Percentiles rank a stretch among this genome's conserved stretches.
Conservation (phyloP, 2,329 filamentous ascomycete genomes). For the Aspergillus unguis region DNA sequence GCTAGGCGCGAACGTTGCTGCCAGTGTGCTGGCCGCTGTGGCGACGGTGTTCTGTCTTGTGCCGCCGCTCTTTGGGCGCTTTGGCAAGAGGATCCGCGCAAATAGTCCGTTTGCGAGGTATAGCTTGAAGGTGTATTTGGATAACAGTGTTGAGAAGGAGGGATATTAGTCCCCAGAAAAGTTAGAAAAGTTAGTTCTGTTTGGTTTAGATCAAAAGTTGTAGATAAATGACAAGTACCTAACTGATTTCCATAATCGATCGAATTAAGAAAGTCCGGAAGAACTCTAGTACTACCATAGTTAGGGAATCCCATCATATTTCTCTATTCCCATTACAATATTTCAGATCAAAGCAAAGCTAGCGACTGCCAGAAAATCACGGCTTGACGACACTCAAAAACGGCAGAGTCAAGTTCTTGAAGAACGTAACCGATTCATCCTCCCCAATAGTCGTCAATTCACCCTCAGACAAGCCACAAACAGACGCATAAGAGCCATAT, state of each 20-base stretch:
- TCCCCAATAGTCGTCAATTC: slow-evolving; percentile 21
- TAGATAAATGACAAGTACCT: too few species aligned
- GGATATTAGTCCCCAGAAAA: background rate
- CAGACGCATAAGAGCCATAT: slow-evolving; percentile 48
- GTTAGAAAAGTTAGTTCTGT: too few species aligned
- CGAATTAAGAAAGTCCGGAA: too few species aligned
- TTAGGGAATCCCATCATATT: too few species aligned
- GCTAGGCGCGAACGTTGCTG: slow-evolving; percentile 39
- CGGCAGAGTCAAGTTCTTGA: slow-evolving; percentile 26
- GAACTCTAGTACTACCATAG: too few species aligned
- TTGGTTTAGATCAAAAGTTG: too few species aligned
- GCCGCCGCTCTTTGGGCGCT: slow-evolving; percentile 36
- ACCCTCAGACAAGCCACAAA: slow-evolving; percentile 19
- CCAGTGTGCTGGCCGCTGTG: slow-evolving; percentile 39
- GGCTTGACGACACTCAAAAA: slow-evolving; percentile 30
- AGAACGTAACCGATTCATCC: slow-evolving; percentile 26
- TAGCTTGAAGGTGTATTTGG: slow-evolving; percentile 21
- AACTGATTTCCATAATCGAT: too few species aligned
- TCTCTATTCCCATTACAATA: too few species aligned
- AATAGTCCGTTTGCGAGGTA: slow-evolving; percentile 38
- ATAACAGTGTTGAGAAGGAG: slow-evolving; percentile 8
- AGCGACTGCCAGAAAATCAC: slow-evolving; percentile 9
- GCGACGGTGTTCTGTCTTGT: slow-evolving; percentile 42
- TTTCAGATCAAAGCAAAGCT: background rate
- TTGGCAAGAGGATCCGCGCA: slow-evolving; percentile 35